These are phyloP conservation scores for Opeltia flavorubescens DNA, from an alignment of 495 filamentous ascomycete species.

Conservation along the genomic window DNA sequence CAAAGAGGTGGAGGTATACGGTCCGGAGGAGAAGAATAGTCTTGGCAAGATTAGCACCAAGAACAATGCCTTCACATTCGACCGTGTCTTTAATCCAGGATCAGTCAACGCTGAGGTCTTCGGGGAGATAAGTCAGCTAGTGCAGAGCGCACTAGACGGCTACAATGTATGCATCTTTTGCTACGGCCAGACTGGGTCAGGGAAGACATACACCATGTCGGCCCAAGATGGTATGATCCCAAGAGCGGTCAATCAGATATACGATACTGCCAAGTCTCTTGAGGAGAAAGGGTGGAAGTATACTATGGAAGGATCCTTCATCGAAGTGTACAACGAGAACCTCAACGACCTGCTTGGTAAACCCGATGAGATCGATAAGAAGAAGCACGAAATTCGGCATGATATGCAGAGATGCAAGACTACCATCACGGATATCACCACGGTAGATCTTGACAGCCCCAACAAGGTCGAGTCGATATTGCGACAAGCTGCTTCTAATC, in stretches of 20 bases:
- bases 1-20: conserved; percentile 72
- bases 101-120: conserved; percentile 79
- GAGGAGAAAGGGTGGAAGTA: conserved; percentile 91
- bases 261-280: conserved; percentile 65
- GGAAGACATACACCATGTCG: conserved; percentile 96
- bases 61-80: conserved; percentile 77
- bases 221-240: conserved; percentile 92
- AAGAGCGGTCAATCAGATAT: conserved; percentile 81
- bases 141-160: conserved; percentile 90
- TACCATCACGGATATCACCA: conserved; percentile 68
- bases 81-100: conserved; percentile 74
- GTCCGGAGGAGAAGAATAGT: conserved; percentile 70
- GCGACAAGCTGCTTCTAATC: conserved; percentile 61
- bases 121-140: conserved; percentile 91
- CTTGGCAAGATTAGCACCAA: conserved; percentile 61
- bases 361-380: conserved; percentile 61
- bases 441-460: conserved; percentile 61
- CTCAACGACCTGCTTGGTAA: conserved; percentile 82
- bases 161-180: conserved; percentile 99
- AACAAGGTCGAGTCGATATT: conserved; percentile 69
- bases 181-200: conserved; percentile 94
- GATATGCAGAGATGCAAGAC: conserved; percentile 71
- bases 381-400: conserved; percentile 86
- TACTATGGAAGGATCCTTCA: conserved; percentile 84
- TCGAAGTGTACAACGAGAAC: conserved; percentile 99